Conservation (phyloP, 2,329 filamentous ascomycete genomes). For the Xylariaceae sp. region DNA sequence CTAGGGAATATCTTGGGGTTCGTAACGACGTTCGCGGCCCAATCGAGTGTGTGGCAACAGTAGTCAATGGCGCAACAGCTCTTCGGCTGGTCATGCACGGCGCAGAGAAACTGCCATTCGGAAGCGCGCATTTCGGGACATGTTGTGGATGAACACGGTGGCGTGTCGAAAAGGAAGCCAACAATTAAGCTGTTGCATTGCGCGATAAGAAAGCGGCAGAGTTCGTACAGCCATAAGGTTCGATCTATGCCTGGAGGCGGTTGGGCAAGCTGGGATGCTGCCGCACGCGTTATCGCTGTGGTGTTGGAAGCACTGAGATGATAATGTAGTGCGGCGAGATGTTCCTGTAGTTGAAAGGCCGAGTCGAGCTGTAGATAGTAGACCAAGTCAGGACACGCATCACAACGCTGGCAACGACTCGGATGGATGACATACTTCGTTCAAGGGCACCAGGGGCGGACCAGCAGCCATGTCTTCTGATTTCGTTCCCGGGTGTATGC, state of each 20-base stretch:
- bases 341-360: constrained; percentile 94
- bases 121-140: constrained; percentile 98
- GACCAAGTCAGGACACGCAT: constrained; percentile 13
- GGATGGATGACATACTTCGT: constrained; percentile 58
- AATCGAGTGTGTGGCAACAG: constrained; percentile 97
- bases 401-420: not conserved
- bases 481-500: constrained; percentile 89
- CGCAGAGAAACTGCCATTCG: constrained; percentile 98
- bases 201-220: constrained; percentile 91
- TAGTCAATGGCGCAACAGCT: constrained; percentile 98
- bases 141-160: constrained; percentile 81
- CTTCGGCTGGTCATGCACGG: constrained; percentile 94
- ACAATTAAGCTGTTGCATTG: constrained; percentile 92
- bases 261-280: constrained; percentile 70
- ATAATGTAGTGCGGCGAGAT: constrained; percentile 88
- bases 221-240: constrained; percentile 94
- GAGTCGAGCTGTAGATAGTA: constrained; percentile 72
- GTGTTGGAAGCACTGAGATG: constrained; percentile 66
- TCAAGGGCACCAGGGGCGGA: constrained; percentile 79
- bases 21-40: constrained; percentile 91
- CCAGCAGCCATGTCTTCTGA: constrained; percentile 90
- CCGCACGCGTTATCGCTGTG: constrained; percentile 68
- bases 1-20: constrained; percentile 95
- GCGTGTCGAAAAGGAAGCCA: constrained; percentile 85
- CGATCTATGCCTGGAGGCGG: constrained; percentile 79